These are phyloP conservation scores for Rhazya stricta DNA, from an alignment of 257 asterid genomes.

Conservation along the genomic window DNA sequence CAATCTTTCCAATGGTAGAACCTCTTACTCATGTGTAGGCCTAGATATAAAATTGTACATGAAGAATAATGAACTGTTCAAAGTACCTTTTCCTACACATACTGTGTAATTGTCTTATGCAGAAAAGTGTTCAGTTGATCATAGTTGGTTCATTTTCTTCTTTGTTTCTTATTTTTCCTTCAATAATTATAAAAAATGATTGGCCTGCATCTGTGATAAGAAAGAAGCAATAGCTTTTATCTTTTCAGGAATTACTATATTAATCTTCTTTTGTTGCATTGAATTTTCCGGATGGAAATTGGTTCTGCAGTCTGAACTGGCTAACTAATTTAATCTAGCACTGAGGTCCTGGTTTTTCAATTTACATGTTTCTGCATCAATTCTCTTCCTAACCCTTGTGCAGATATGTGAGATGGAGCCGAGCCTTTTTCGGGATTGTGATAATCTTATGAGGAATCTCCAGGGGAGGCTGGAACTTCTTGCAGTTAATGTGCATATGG, in stretches of 20 bases:
- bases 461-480: slow-evolving; percentile 84
- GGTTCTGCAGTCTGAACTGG: neutral
- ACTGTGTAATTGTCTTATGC: neutral
- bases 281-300: neutral
- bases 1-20: neutral
- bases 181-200: neutral
- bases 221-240: neutral
- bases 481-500: slow-evolving; percentile 77
- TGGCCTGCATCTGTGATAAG: neutral
- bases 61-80: neutral
- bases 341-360: neutral
- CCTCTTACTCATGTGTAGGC: neutral
- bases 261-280: neutral
- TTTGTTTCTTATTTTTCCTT: neutral
- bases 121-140: neutral
- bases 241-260: neutral
- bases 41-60: neutral
- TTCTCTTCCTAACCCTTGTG: neutral
- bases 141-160: neutral
- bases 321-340: neutral
- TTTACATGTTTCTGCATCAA: neutral
- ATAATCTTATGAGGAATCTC: slow-evolving; percentile 57
- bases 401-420: slow-evolving; percentile 84
- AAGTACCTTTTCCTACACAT: neutral
- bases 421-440: slow-evolving; percentile 69